phyloP scores from a whole-genome alignment of 257 asterid genomes.

The Osmanthus fragrans region DNA sequence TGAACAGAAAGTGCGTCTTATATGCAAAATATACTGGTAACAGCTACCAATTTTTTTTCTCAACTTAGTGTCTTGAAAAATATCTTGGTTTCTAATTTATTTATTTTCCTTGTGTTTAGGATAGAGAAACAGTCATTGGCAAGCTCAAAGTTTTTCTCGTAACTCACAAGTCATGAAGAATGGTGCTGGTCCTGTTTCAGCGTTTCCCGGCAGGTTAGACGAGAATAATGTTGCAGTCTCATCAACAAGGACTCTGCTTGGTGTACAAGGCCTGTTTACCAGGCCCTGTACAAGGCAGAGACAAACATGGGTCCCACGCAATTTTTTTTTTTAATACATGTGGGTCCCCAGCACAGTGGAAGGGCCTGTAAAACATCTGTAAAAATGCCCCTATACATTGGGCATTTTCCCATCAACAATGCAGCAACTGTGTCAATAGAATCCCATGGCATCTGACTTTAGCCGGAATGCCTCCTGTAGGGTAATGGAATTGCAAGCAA shows the following conservation, averaged over 20 bases:
- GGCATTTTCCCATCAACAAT: slow-evolving; percentile 49
- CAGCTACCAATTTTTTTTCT: background rate
- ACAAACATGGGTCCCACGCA: no score
- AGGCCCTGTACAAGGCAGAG: no score
- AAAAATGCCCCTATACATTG: no score
- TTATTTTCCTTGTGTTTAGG: slow-evolving; percentile 20
- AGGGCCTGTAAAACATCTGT: no score
- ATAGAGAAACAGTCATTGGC: slow-evolving; percentile 96
- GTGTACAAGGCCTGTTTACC: no score
- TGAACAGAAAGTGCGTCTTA: background rate
- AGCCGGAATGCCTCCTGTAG: slow-evolving; percentile 48
- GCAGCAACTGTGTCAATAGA: slow-evolving; percentile 58
- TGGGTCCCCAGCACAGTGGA: no score
- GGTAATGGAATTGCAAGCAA: slow-evolving; percentile 55
- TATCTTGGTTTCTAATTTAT: slow-evolving; percentile 14
- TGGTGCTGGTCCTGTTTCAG: slow-evolving; percentile 42
- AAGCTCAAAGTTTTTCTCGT: slow-evolving; percentile 52
- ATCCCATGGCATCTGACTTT: slow-evolving; percentile 55
- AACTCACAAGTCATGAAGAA: slow-evolving; percentile 58
- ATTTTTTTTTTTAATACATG: no score
- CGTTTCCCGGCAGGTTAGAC: slow-evolving; percentile 58
- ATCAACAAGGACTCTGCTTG: no score
- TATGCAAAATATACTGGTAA: background rate
- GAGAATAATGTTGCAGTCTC: slow-evolving; percentile 49
- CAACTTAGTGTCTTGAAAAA: slow-evolving; percentile 14